phyloP scores from a whole-genome alignment of 106 monocot species.

The Ottelia alismoides region DNA sequence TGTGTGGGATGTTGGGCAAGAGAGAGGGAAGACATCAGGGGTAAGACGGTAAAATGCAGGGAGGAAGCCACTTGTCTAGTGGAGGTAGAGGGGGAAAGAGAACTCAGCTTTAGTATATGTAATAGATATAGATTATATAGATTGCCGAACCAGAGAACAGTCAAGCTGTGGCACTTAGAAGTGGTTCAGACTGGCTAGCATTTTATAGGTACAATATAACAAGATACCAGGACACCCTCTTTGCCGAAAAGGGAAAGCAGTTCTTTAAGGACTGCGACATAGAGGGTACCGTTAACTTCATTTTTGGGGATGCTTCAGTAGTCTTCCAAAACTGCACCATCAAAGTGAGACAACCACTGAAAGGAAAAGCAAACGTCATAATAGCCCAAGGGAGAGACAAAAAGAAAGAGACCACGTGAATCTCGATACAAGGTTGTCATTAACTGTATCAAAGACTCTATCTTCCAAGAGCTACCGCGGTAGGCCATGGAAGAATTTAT shows the following conservation, averaged over 20 bases:
- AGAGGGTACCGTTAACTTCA: not conserved
- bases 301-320: not conserved
- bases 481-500: conserved; percentile 48
- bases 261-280: not conserved
- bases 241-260: not conserved
- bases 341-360: not conserved
- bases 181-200: not conserved
- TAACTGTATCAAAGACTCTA: not conserved
- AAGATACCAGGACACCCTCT: not conserved
- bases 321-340: not conserved
- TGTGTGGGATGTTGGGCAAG: too few species aligned
- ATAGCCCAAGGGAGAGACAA: not conserved
- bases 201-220: not conserved
- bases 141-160: not conserved
- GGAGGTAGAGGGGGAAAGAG: too few species aligned
- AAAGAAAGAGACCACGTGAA: not conserved
- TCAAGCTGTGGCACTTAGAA: conserved; percentile 1
- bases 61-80: too few species aligned
- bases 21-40: too few species aligned
- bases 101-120: too few species aligned
- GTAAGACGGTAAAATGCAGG: too few species aligned
- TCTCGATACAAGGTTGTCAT: not conserved
- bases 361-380: not conserved
- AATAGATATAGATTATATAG: not conserved
- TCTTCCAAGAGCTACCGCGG: conserved; percentile 20